Evolutionary conservation across 2,329 filamentous ascomycete genomes (phyloP).

Genomic region (Aspergillus sp.): DNA sequence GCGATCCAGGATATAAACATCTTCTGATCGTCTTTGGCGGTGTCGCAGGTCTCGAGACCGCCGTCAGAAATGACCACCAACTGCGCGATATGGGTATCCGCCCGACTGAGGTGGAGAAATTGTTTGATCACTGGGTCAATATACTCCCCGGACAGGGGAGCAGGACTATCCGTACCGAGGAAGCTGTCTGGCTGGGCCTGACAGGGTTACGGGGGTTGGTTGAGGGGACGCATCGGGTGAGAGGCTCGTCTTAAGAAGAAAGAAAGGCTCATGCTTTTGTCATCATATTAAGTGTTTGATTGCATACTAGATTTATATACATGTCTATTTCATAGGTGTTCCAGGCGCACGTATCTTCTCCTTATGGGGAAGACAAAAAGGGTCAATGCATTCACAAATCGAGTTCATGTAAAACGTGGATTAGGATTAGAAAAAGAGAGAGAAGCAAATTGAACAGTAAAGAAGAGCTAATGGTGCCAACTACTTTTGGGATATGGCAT

Average conservation of each 20-base stretch:
- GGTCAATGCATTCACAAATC: too few species aligned
- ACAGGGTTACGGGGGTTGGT: conserved; percentile 58
- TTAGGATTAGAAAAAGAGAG: too few species aligned
- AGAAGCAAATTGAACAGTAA: too few species aligned
- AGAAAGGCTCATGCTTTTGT: too few species aligned
- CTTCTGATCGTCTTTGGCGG: conserved; percentile 74
- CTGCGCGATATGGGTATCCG: conserved; percentile 56
- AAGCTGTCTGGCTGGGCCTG: conserved; percentile 71
- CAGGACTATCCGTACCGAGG: conserved; percentile 74
- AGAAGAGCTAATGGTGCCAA: too few species aligned
- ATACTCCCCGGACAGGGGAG: conserved; percentile 74
- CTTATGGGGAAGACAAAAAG: too few species aligned
- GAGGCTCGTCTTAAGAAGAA: neutral
- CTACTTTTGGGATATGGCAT: too few species aligned
- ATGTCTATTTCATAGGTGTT: too few species aligned
- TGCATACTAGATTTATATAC: too few species aligned
- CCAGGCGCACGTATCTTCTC: too few species aligned
- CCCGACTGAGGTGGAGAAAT: conserved; percentile 56
- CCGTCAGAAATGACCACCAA: conserved; percentile 56
- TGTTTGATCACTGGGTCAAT: conserved; percentile 83
- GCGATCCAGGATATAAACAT: conserved; percentile 50
- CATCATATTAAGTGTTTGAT: too few species aligned
- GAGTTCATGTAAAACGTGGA: too few species aligned
- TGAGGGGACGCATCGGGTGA: conserved; percentile 12
- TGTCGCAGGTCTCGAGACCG: conserved; percentile 70